These are phyloP conservation scores for Dothidotthia symphoricarpi DNA, from an alignment of 2,329 filamentous ascomycete species.

Conservation along the genomic window DNA sequence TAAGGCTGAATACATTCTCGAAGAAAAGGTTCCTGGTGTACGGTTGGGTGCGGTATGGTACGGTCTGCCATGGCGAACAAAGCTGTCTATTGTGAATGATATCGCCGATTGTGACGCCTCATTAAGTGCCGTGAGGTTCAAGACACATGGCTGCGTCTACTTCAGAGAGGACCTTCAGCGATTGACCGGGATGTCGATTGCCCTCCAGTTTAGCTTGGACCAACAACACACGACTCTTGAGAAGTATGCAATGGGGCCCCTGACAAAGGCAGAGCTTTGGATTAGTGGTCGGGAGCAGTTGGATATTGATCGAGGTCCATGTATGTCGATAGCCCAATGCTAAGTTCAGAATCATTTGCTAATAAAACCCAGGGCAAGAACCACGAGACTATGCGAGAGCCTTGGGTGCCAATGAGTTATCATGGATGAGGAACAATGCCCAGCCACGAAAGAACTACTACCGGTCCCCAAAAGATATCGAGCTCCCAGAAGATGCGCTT, in stretches of 20 bases:
- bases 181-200: conserved; percentile 22
- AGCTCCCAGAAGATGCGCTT: conserved; percentile 7
- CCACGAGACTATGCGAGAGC: conserved; percentile 4
- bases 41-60: conserved; percentile 33
- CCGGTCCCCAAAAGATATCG: conserved; percentile 3
- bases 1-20: conserved; percentile 26
- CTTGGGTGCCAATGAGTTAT: conserved; percentile 5
- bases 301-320: conserved; percentile 43
- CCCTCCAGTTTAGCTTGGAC: too few species aligned
- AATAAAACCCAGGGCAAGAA: conserved; percentile 9
- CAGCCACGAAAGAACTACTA: conserved; percentile 9
- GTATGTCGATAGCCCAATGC: conserved; percentile 23
- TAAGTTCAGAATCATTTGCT: conserved; percentile 2
- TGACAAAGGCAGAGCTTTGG: conserved; percentile 26
- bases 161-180: conserved; percentile 26
- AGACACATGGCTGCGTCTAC: conserved; percentile 43
- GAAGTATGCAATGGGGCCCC: too few species aligned
- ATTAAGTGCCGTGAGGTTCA: conserved; percentile 38
- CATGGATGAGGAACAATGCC: conserved; percentile 6
- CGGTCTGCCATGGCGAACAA: conserved; percentile 22
- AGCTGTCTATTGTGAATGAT: conserved; percentile 34
- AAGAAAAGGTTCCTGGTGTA: conserved; percentile 27
- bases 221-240: too few species aligned
- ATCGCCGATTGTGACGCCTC: conserved; percentile 41
- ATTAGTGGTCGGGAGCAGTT: conserved; percentile 35